Evolutionary conservation across 371 early-diverging fungal genomes (phyloP).

Genomic region (Actinomortierella wolfii): DNA sequence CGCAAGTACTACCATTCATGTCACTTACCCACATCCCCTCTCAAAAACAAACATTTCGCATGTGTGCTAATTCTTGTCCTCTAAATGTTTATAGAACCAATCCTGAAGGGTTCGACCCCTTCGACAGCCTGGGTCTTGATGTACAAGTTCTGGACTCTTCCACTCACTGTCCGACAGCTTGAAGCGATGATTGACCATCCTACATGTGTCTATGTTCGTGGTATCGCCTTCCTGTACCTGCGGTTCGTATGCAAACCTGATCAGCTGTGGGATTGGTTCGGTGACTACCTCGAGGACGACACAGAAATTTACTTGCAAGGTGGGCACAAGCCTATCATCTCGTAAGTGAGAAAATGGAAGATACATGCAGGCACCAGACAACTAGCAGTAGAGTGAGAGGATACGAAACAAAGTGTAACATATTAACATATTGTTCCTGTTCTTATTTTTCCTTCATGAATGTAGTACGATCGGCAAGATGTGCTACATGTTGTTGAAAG

Average conservation of each 20-base stretch:
- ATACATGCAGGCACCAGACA: background rate
- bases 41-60: too few relatives aligned
- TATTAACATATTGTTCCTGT: background rate
- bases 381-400: slow-evolving; percentile 10
- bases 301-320: slow-evolving; percentile 71
- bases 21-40: too few relatives aligned
- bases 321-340: slow-evolving; percentile 64
- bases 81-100: slow-evolving; percentile 66
- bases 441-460: slow-evolving; percentile 2
- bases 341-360: slow-evolving; percentile 52
- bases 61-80: background rate
- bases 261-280: slow-evolving; percentile 85
- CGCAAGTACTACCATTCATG: too few relatives aligned
- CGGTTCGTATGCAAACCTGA: slow-evolving; percentile 85
- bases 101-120: slow-evolving; percentile 80
- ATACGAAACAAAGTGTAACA: slow-evolving; percentile 9
- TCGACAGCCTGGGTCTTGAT: slow-evolving; percentile 87
- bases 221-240: slow-evolving; percentile 83
- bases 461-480: slow-evolving; percentile 76
- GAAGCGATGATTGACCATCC: slow-evolving; percentile 76
- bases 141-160: slow-evolving; percentile 85
- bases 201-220: slow-evolving; percentile 82
- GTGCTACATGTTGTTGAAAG: slow-evolving; percentile 67
- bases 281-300: slow-evolving; percentile 79
- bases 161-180: slow-evolving; percentile 78